Base-by-base conservation (phyloP, 1,139 yeast species). In the Sugiyamaella neomexicana region DNA sequence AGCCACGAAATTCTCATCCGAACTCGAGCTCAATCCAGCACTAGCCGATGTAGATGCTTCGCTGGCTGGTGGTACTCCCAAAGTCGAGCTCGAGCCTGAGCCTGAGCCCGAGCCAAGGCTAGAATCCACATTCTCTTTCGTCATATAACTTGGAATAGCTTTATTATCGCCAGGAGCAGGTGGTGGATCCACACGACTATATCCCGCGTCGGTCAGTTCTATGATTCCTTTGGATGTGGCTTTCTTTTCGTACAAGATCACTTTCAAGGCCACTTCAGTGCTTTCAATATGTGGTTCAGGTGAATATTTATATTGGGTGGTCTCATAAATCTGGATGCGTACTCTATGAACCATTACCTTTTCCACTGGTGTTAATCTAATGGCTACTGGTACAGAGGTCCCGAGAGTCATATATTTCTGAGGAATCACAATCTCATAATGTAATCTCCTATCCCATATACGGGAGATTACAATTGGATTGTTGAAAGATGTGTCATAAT, bases 391-490 rank as follows among this genome's bases (percentile, higher is more conserved):
- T 10, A 81, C 65, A 49, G 82, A 83, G 7, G 85, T 78, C 1
- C 91, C 91, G 50, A 89, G 74, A 0, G 91, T 77, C 5, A 89
- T 82, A 68, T 80, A 89, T 63, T 89, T 88, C 58, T 80, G 80
- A 0, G 95, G 95, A 54, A 89, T 78, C 0, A 89, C 80, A 32
- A 90, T 80, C 61, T 87, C 88, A 69, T 90, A 90, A 57, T 84
- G 86, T 43, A 90, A 73, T 0, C 93, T 71, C 59, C 87, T 85
- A 62, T 85, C 86, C 97, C 97, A 90, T 2, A 84, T 78, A 55
- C 93, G 79, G 64, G 87, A 86, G 31, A 90, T 89, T 67, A 84
- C 86, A 29, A 90, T 81, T 0, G 97, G 95, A 64, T 86, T 88
- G 66, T 87, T 86, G 7, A 88, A 80, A 0, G 89, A 81, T 38